Evolutionary conservation across 169 alveolate species (phyloP), one percentile per base, ranked within the genome.

Genomic region (Theileria orientalis): DNA sequence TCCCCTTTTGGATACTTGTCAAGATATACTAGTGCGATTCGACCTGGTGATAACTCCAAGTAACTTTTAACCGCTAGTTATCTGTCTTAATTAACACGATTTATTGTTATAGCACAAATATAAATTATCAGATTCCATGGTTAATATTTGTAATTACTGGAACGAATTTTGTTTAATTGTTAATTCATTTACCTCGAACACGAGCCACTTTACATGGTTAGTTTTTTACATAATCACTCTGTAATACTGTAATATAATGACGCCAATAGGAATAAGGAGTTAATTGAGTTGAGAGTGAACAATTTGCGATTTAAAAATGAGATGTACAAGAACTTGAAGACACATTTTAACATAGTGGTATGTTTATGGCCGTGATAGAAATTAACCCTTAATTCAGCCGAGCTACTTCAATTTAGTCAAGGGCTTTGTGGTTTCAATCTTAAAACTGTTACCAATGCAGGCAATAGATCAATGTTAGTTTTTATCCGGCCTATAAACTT

Each of bases 1-100:
- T 8, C 89, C 89, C 14, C 49, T 82, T 63, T 60, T 82, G 25
- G 89, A 82, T 59, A 49, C 3, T 2, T 82, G 79, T 40, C 89
- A 82, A 64, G 89, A 82, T 33, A 63, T 82, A 2, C 40, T 35
- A 9, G 16, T 82, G 13, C 21, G 80, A 7, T 82, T 82, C 49
- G 73, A 73, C 40, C 61, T 37, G 44, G 44, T 37, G 16, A 5
- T 37, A 7, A 37, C 44, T 7, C 44, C 44, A 37, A 37, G 44
- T 37, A 37, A 37, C 16, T 7, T 37, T 51, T 8, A 27, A 67
- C 23, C 51, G 42, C 30, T 37, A 37, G 44, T 37, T 37, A 7
- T 37, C 5, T 9, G 5, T 9, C 9, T 37, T 9, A 37, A 37
- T 7, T 37, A 37, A 37, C 9, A 9, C 44, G 5, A 37, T 37